Base-by-base conservation (phyloP, 116 monocot species). In the Thalassia testudinum region DNA sequence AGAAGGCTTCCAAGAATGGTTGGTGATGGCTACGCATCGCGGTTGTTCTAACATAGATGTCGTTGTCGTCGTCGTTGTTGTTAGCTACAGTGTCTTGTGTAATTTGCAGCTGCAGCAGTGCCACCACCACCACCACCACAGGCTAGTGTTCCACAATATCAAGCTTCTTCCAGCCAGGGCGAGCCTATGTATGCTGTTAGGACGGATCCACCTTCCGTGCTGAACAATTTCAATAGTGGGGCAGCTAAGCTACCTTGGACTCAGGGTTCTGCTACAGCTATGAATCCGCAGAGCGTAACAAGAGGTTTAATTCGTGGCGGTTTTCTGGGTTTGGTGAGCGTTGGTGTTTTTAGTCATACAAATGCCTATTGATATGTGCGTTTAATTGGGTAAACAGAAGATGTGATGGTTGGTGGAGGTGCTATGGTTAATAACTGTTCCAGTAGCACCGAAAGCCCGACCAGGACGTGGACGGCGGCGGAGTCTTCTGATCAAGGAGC, bases 1-100 rank as follows among this genome's bases (percentile, higher is more conserved):
- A 82, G 37, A 87, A 87, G 47, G 81, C 82, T 26, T 75, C 78
- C 23, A 87, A 73, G 75, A 87, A 62, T 57, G 68, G 87, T 82
- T 14, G 16, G 43, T 43, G 0, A 51, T 38, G 25, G 11, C 45
- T 16, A 20, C n/a, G n/a, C n/a, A 45, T 45, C 15, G 7, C 4
- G 19, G 2, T 20, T 3, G 5, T 45, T 15, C 5, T 45, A n/a
- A 16, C 15, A n/a, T 45, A 3, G 15, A 3, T 20, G 2, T 2
- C 45, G 19, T 6, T 20, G n/a, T 4, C 45, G 45, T 45, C 4
- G 15, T 45, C 19, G 4, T 45, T 45, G 15, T 16, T 45, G 15
- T 50, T 22, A 2, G 5, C 3, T 24, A 21, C 7, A 50, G 4
- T n/a, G 18, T n/a, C n/a, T n/a, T 45, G 45, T 1, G 15, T 20